Evolutionary conservation across 2,329 filamentous ascomycete genomes (phyloP), one percentile per base, ranked within the genome.

Genomic region (Aspergillus tubingensis): DNA sequence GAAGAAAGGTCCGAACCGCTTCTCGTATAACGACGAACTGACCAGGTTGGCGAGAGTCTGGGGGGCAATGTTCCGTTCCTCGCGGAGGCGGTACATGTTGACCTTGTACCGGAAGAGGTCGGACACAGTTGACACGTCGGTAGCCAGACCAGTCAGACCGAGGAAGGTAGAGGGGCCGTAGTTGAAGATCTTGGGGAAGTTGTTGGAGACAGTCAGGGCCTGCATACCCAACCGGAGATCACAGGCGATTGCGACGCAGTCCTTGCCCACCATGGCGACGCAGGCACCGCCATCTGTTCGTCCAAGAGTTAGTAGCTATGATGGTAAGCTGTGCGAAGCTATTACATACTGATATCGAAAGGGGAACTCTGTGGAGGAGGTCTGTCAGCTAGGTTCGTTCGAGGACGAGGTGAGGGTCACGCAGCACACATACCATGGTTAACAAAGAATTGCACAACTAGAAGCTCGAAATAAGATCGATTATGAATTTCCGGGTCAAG

Each of bases 51-150:
- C 93, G 81, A 99, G 92, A 61, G 95, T 99, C 77, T 91, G 86
- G 49, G 95, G 95, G 58, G 91, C 89, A 80, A 99, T 98, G 83
- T 92, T 86, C 75, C 95, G 92, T 85, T 99, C 95, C 85, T 99
- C 95, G 74, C 95, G 91, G 74, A 99, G 87, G 67, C 95, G 91
- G 86, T 99, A 99, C 91, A 99, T 96, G 86, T 99, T 99, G 79
- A 96, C 92, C 86, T 99, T 99, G 88, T 96, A 98, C 75, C 95
- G 92, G 86, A 99, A 96, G 69, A 98, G 89, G 81, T 99, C 94
- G 72, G 89, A 91, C 69, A 99, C 94, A 70, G 94, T 98, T 67
- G 86, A 87, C 67, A 99, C 92, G 78, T 99, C 95, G 70, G 95
- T 99, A 63, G 95, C 95, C 54, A 99, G 91, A 58, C 95, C 95